These are phyloP conservation scores for Anaeramoeba ignava DNA, from an alignment of 78 protist species.

Conservation along the genomic window DNA sequence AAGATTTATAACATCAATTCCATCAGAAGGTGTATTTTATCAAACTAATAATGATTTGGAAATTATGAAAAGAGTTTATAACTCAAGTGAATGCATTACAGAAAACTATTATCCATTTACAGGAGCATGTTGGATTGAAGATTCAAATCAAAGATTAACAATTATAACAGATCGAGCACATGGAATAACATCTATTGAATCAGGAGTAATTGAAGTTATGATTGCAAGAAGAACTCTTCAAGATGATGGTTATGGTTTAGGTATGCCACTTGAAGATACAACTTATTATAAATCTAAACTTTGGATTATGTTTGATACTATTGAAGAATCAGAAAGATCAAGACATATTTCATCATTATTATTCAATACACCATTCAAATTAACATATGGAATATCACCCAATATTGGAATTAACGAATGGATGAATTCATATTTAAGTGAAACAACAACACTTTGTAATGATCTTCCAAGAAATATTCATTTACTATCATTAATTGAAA, in stretches of 20 bases:
- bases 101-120: background rate
- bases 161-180: background rate
- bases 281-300: background rate
- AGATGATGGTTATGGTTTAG: background rate
- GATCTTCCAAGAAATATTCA: background rate
- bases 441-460: background rate
- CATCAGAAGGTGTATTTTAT: background rate
- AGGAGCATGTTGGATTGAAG: background rate
- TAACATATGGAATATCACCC: background rate
- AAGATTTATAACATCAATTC: background rate
- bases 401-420: background rate
- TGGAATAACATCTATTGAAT: background rate
- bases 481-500: background rate
- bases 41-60: background rate
- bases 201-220: background rate
- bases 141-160: background rate
- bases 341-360: background rate
- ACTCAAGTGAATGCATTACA: background rate
- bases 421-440: background rate
- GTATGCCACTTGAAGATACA: background rate
- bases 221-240: background rate
- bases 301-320: background rate
- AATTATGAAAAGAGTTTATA: background rate
- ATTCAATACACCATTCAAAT: background rate
- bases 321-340: background rate